A percentile compares a stretch with the other conserved stretches of the same genome.
phyloP scores from a whole-genome alignment of 2,329 filamentous ascomycete species.

The Penicillium griseofulvum region DNA sequence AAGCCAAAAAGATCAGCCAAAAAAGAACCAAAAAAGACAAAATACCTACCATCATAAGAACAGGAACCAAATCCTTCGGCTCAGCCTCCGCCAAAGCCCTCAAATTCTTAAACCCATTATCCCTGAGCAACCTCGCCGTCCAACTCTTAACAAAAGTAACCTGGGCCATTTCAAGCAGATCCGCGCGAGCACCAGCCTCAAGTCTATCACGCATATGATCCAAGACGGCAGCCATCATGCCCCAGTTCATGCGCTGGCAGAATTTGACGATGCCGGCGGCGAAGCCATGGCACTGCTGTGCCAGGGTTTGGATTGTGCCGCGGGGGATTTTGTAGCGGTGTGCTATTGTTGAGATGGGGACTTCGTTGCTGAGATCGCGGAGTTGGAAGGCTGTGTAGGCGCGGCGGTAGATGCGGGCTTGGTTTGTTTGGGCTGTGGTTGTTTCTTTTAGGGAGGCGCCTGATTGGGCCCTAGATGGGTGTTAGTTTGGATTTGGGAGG shows the following conservation, averaged over 20 bases:
- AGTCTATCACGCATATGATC: conserved; percentile 74
- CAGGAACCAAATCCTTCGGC: conserved; percentile 64
- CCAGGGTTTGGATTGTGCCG: conserved; percentile 68
- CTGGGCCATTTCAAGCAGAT: conserved; percentile 67
- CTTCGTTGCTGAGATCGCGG: conserved; percentile 74
- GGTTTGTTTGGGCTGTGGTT: conserved; percentile 59
- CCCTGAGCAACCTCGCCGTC: conserved; percentile 71
- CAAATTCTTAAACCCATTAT: conserved; percentile 70
- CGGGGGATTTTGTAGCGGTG: conserved; percentile 68
- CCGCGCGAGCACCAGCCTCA: conserved; percentile 67
- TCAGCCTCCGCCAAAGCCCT: conserved; percentile 68
- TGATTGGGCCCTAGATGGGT: conserved; percentile 60
- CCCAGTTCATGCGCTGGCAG: conserved; percentile 74
- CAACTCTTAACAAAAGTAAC: conserved; percentile 75
- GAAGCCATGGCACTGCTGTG: conserved; percentile 74
- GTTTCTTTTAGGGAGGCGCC: conserved; percentile 60
- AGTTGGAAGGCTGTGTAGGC: conserved; percentile 75
- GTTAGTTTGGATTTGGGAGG: neutral
- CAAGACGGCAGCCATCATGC: conserved; percentile 67
- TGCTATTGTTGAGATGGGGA: conserved; percentile 67
- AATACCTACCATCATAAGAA: conserved; percentile 64
- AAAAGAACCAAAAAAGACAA: neutral
- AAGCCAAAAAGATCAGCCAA: neutral
- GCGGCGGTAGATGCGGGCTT: conserved; percentile 64
- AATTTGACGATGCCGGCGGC: conserved; percentile 78